Base-by-base conservation (phyloP, 2,329 filamentous ascomycete species). In the Botrytis porri region DNA sequence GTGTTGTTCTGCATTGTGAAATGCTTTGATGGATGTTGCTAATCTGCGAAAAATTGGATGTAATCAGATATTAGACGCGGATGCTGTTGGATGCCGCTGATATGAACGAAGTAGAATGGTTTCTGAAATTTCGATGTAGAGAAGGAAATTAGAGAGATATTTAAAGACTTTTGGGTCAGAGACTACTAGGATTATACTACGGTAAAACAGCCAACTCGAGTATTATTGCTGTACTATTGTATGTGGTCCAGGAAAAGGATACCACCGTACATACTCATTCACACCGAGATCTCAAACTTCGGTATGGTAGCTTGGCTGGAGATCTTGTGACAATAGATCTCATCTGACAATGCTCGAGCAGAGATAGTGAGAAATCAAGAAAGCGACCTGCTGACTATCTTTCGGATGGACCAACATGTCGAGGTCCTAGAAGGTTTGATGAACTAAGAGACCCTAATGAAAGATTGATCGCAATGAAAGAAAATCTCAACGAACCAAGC, bases 331-430 rank as follows among this genome's bases (percentile, higher is more conserved):
- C 22, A 25, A 4, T 20, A 12, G 25, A 48, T 25, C 22, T 48
- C 22, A 1, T 18, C 25, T 25, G 4, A 18, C 22, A 12, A 5
- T 25, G 5, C 5, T 5, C 9, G 0, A 48, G 22, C 4, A 12
- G 10, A 48, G 20, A 25, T 0, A 45, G 0, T 45, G 18, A 22
- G 18, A 9, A 45, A 20, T 20, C 8, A 7, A 45, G 43, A 20
- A 45, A 22, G 20, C 3, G 43, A 45, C 0, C 1, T 7, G 18
- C 7, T 45, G 7, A 3, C 8, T 45, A 45, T 22, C 43, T 45
- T 20, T 45, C 18, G 9, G 9, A 45, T 3, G 0, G 18, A 45
- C 22, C 43, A 45, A 45, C 20, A 45, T 22, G 3, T 22, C 43
- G 20, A 43, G 18, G 16, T 18, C 0, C 3, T 10, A 8, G 8